Evolutionary conservation across 2,329 filamentous ascomycete species (phyloP).

Genomic region (Paecilomyces dactylethromorphus): DNA sequence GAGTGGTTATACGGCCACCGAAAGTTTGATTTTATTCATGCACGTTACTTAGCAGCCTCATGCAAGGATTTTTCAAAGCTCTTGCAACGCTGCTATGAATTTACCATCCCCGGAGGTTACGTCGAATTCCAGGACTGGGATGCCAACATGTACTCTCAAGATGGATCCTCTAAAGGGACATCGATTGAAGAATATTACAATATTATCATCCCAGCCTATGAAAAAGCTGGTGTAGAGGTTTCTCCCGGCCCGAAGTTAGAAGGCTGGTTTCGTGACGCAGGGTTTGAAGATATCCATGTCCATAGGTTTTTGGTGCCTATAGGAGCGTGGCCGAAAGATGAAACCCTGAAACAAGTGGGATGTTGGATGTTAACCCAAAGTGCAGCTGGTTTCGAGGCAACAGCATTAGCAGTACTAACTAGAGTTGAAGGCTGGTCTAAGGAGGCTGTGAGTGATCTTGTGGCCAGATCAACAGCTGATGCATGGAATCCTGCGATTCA

Average conservation of each 20-base stretch:
- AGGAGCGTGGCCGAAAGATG: constrained; percentile 12
- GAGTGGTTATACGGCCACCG: constrained; percentile 47
- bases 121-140: constrained; percentile 34
- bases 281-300: constrained; percentile 13
- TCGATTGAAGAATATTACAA: background rate
- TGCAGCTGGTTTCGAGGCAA: constrained; percentile 16
- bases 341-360: constrained; percentile 12
- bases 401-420: constrained; percentile 14
- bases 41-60: constrained; percentile 49
- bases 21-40: constrained; percentile 55
- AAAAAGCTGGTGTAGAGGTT: background rate
- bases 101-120: constrained; percentile 27
- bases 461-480: constrained; percentile 23
- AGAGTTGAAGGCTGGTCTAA: constrained; percentile 11
- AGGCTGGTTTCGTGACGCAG: constrained; percentile 11
- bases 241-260: constrained; percentile 5
- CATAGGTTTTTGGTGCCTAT: constrained; percentile 13
- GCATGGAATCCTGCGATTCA: constrained; percentile 23
- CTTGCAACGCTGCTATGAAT: constrained; percentile 44
- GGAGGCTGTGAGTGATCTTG: constrained; percentile 21
- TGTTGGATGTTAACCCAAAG: constrained; percentile 18
- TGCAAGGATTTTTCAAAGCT: constrained; percentile 51
- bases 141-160: constrained; percentile 13
- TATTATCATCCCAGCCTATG: background rate
- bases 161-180: constrained; percentile 7